phyloP scores from a whole-genome alignment of 768 basidiomycete genomes.

The Floccularia luteovirens region DNA sequence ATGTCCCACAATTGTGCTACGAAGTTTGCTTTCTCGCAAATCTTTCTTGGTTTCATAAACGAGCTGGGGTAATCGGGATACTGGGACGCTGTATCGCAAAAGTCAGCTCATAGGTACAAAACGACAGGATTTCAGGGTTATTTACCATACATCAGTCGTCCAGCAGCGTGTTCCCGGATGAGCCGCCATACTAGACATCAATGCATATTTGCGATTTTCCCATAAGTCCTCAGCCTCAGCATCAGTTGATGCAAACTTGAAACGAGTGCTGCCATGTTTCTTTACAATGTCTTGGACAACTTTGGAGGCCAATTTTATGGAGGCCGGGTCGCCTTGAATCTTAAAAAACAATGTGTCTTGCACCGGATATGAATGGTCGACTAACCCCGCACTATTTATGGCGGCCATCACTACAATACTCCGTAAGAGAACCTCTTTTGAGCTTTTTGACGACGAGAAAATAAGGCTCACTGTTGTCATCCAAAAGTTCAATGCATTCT shows the following conservation, averaged over 20 bases:
- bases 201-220: constrained; percentile 80
- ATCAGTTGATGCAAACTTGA: constrained; percentile 68
- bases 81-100: constrained; percentile 44
- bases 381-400: constrained; percentile 59
- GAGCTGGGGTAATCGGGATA: constrained; percentile 59
- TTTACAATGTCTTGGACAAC: constrained; percentile 54
- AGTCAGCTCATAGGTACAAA: background rate
- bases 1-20: constrained; percentile 74
- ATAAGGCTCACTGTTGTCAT: constrained; percentile 51
- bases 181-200: constrained; percentile 62
- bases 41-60: constrained; percentile 79
- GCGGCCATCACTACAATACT: constrained; percentile 67
- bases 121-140: background rate
- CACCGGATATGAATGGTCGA: constrained; percentile 55
- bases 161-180: constrained; percentile 62
- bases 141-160: constrained; percentile 89
- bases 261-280: constrained; percentile 58
- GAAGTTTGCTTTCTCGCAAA: constrained; percentile 44
- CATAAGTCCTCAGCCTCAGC: constrained; percentile 74
- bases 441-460: background rate
- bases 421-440: background rate
- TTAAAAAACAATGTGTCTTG: constrained; percentile 88
- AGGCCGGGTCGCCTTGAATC: constrained; percentile 67
- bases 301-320: constrained; percentile 50
- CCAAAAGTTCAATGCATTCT: constrained; percentile 88